Conservation (phyloP, 2,329 filamentous ascomycete genomes). For the Aspergillus fructus region DNA sequence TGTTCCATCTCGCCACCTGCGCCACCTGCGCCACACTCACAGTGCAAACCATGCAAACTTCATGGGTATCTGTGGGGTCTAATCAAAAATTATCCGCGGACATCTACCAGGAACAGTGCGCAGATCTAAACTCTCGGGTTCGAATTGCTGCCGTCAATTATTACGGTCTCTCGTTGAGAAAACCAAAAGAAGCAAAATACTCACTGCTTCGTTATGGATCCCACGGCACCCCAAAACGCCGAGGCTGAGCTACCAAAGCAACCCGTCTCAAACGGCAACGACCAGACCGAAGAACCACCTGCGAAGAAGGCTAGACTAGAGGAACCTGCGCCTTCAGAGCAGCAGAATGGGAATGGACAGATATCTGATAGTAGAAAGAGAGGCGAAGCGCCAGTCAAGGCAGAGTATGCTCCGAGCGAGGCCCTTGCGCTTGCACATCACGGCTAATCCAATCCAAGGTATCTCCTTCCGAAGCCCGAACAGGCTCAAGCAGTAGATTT, state of each 20-base stretch:
- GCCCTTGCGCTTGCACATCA: not conserved
- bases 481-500: slow-evolving; percentile 27
- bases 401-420: slow-evolving; percentile 55
- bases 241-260: slow-evolving; percentile 22
- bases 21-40: slow-evolving; percentile 6
- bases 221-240: slow-evolving; percentile 9
- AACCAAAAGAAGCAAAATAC: not conserved
- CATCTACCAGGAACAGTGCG: not conserved
- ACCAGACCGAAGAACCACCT: slow-evolving; percentile 44
- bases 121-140: not conserved
- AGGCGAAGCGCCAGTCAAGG: slow-evolving; percentile 70
- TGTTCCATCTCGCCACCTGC: not conserved
- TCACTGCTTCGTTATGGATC: not conserved
- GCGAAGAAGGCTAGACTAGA: slow-evolving; percentile 62
- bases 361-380: slow-evolving; percentile 37
- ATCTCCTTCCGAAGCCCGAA: slow-evolving; percentile 24
- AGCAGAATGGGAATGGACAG: slow-evolving; percentile 20
- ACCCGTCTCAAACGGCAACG: slow-evolving; percentile 26
- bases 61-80: not conserved
- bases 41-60: slow-evolving; percentile 27
- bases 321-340: slow-evolving; percentile 24
- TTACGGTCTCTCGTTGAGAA: not conserved
- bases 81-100: slow-evolving; percentile 8
- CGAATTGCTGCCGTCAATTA: not conserved
- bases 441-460: slow-evolving; percentile 26